A percentile compares a stretch with the other conserved stretches of the same genome.
phyloP scores from a whole-genome alignment of 1,284 basidiomycete genomes.

The Malassezia nana region DNA sequence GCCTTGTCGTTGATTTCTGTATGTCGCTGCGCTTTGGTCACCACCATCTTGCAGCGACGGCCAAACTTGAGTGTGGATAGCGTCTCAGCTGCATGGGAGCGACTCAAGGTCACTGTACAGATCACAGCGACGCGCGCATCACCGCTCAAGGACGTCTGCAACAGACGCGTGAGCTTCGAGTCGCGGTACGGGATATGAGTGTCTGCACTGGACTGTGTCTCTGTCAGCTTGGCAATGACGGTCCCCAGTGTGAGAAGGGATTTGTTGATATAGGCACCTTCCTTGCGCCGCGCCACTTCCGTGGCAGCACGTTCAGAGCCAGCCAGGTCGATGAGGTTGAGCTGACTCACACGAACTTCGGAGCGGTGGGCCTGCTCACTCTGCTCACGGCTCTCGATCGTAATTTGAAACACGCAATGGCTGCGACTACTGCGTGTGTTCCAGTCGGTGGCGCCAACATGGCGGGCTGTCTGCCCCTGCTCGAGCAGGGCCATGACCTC shows the following conservation, averaged over 20 bases:
- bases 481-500: conserved; percentile 60
- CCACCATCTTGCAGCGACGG: conserved; percentile 54
- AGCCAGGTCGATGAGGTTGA: conserved; percentile 56
- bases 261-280: conserved; percentile 49
- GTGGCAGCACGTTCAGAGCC: conserved; percentile 55
- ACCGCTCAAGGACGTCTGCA: conserved; percentile 55
- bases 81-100: conserved; percentile 53
- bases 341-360: conserved; percentile 40
- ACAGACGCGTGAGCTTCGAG: conserved; percentile 53
- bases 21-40: conserved; percentile 54
- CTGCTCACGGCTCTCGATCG: conserved; percentile 38
- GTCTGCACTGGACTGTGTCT: conserved; percentile 26
- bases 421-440: conserved; percentile 88
- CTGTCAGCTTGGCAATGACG: conserved; percentile 55
- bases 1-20: conserved; percentile 49
- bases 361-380: conserved; percentile 2
- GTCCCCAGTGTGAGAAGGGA: conserved; percentile 52
- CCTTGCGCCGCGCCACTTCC: conserved; percentile 53
- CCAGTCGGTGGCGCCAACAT: conserved; percentile 93
- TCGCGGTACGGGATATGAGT: conserved; percentile 55
- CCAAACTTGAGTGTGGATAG: conserved; percentile 56
- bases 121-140: conserved; percentile 55
- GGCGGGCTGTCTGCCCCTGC: conserved; percentile 72
- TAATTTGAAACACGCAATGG: conserved; percentile 62
- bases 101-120: conserved; percentile 53